These are phyloP conservation scores for Aspergillus egyptiacus DNA, from an alignment of 495 filamentous ascomycete genomes.

Conservation along the genomic window DNA sequence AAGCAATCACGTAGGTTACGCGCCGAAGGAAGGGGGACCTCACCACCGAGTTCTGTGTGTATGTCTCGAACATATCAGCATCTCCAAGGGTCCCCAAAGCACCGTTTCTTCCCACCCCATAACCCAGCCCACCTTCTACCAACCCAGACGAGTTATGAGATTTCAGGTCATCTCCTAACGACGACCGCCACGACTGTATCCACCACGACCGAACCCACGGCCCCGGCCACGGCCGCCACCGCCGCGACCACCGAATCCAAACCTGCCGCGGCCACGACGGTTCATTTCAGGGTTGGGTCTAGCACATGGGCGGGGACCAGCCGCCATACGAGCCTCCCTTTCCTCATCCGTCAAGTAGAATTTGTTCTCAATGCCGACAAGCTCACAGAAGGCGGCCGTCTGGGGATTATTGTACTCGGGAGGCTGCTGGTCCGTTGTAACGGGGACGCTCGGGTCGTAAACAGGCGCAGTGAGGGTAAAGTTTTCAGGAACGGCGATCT, in stretches of 20 bases:
- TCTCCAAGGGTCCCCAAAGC: background rate
- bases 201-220: conserved; percentile 14
- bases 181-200: conserved; percentile 1
- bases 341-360: conserved; percentile 70
- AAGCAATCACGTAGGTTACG: background rate
- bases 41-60: too few relatives aligned
- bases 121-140: background rate
- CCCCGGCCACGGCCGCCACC: conserved; percentile 19
- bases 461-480: conserved; percentile 71
- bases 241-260: conserved; percentile 17
- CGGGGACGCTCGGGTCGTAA: conserved; percentile 43
- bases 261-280: conserved; percentile 11
- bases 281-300: conserved; percentile 14
- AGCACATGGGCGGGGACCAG: conserved; percentile 24
- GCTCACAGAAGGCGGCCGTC: conserved; percentile 67
- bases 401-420: conserved; percentile 78
- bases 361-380: conserved; percentile 70
- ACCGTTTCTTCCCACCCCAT: background rate
- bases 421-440: conserved; percentile 47
- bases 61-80: too few relatives aligned
- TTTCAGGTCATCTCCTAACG: background rate
- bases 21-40: background rate
- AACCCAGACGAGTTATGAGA: background rate
- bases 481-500: conserved; percentile 63
- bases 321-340: conserved; percentile 43